phyloP scores from a whole-genome alignment of 225 moss, liverwort and hornwort species.

The Asterella californica region DNA sequence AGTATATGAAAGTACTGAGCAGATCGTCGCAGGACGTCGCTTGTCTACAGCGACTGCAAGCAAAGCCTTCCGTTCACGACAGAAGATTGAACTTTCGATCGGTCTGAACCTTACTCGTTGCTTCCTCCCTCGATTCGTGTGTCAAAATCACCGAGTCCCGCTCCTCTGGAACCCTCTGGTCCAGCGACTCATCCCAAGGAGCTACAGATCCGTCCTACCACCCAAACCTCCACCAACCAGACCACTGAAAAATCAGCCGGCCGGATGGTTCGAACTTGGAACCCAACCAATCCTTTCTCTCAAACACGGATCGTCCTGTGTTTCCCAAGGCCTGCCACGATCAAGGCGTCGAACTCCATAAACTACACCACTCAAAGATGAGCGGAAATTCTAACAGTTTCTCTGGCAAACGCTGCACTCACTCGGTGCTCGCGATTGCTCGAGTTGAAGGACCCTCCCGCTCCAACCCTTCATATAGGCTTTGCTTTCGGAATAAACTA shows the following conservation, averaged over 20 bases:
- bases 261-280: not conserved
- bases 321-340: not conserved
- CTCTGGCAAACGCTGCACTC: constrained; percentile 4
- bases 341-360: constrained; percentile 1
- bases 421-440: not conserved
- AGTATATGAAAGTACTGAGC: not conserved
- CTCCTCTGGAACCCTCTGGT: not conserved
- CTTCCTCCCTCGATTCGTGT: not conserved
- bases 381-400: not conserved
- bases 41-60: not conserved
- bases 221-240: not conserved
- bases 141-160: not conserved
- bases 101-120: not conserved
- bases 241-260: not conserved
- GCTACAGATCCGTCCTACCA: not conserved
- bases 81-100: not conserved
- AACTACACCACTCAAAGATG: not conserved
- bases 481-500: not conserved
- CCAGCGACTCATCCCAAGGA: not conserved
- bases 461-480: not conserved
- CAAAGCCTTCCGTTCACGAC: not conserved
- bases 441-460: not conserved
- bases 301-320: not conserved
- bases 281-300: not conserved
- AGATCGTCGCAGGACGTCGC: not conserved